Conservation (phyloP, 208 protist species). For the Leishmania arabica region DNA sequence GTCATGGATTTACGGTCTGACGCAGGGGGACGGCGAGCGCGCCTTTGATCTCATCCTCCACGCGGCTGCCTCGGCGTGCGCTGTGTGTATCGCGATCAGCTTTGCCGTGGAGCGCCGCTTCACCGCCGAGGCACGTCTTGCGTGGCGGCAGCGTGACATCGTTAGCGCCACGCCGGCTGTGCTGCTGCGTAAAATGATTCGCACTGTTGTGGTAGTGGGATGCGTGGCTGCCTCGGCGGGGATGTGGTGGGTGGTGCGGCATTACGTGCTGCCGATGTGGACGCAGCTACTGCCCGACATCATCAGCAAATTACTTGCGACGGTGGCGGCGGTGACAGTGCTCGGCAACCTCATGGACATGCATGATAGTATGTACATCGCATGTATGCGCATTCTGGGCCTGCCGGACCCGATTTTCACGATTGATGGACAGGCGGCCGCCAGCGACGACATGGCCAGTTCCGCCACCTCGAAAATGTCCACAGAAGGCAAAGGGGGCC, state of each 20-base stretch:
- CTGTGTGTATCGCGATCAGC: conserved; percentile 28
- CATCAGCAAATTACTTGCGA: conserved; percentile 39
- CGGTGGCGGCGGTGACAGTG: conserved; percentile 50
- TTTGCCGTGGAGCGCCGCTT: conserved; percentile 27
- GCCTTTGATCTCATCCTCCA: conserved; percentile 28
- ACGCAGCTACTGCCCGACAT: conserved; percentile 46
- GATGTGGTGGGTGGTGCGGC: conserved; percentile 23
- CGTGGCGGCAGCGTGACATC: conserved; percentile 50
- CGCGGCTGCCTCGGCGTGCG: conserved; percentile 10
- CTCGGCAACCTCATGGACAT: conserved; percentile 81
- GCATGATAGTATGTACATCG: conserved; percentile 71
- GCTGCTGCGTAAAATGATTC: conserved; percentile 67
- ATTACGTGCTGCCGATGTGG: conserved; percentile 43
- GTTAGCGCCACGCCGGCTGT: conserved; percentile 56
- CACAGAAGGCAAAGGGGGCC: background rate
- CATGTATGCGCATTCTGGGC: conserved; percentile 56
- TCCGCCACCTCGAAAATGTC: background rate
- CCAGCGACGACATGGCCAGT: background rate
- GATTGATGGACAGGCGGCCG: background rate
- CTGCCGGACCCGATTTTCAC: conserved; percentile 33
- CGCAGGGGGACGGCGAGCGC: conserved; percentile 17
- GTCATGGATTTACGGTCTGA: conserved; percentile 22
- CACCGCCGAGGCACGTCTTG: conserved; percentile 25
- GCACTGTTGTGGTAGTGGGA: conserved; percentile 57
- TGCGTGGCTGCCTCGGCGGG: conserved; percentile 41